Evolutionary conservation across 1,139 yeast species (phyloP).

Genomic region (Taphrina betulina): DNA sequence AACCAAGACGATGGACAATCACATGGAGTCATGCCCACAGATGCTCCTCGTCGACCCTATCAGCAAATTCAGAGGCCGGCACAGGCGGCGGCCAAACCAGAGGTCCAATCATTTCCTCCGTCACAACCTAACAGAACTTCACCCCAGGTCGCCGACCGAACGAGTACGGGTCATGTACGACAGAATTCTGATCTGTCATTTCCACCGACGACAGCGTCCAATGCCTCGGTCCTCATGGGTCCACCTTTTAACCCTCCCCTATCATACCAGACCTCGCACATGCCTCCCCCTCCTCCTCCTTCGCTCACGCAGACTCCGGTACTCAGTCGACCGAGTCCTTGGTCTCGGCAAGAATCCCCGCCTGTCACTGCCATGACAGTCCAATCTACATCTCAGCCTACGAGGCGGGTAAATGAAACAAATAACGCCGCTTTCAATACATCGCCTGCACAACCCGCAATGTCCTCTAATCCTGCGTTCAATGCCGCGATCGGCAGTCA

Average conservation of each 20-base stretch:
- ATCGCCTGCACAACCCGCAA: background rate
- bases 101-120: background rate
- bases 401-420: background rate
- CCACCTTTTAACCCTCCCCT: no score
- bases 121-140: background rate
- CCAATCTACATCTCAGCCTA: background rate
- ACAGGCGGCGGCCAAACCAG: background rate
- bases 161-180: background rate
- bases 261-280: background rate
- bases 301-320: background rate
- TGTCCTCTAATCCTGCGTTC: background rate
- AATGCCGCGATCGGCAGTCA: background rate
- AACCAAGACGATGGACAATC: no score
- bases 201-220: background rate
- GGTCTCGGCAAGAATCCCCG: no score
- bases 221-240: no score
- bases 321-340: background rate
- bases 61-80: background rate
- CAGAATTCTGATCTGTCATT: no score
- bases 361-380: background rate
- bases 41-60: background rate
- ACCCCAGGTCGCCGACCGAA: background rate
- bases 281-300: background rate
- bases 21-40: no score
- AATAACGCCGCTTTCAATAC: background rate